Base-by-base conservation (phyloP, 257 asterid species). In the Solanum corneliomulleri region DNA sequence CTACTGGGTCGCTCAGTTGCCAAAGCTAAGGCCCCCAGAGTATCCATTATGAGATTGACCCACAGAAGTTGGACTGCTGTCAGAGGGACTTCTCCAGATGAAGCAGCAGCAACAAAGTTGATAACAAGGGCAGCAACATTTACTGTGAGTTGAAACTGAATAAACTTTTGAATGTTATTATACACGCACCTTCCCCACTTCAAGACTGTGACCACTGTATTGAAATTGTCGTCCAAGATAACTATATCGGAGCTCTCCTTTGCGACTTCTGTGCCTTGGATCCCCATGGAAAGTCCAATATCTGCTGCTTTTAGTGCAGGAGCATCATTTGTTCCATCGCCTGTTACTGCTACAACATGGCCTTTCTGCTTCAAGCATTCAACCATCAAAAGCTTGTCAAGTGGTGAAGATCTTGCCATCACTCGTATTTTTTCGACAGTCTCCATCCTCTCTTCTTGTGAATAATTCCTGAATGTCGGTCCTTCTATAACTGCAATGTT, bases 11-110 rank as follows among this genome's bases (percentile, higher is more conserved):
- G 87, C 78, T 91, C 92, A 4, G 91, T 91, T 2, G 94, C 93
- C 1, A 92, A 82, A 16, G 94, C 94, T 33, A 92, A 74, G 9
- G 94, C 93, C 18, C 94, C 93, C n/a, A 92, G 66, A 0, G 93
- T 91, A 45, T 92, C 94, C 94, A 92, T 92, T 39, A 92, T 92
- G 70, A 92, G 88, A 52, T 92, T 92, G 47, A 92, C 93, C 93
- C 94, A 92, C 60, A 88, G 72, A 35, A 88, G 85, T 72, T 88
- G 89, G 49, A 88, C 90, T 14, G 89, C 88, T 58, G 87, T 88
- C 12, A 89, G 84, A 14, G 91, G 91, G 11, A 86, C 87, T 39
- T 85, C 88, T 33, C 90, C 88, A 31, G 88, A 84, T 31, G 90
- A 86, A 45, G 87, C 86, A 60, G 91, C 91, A 33, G 89, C 87